Base-by-base conservation (phyloP, 208 protist genomes). In the Strigomonas oncopelti region DNA sequence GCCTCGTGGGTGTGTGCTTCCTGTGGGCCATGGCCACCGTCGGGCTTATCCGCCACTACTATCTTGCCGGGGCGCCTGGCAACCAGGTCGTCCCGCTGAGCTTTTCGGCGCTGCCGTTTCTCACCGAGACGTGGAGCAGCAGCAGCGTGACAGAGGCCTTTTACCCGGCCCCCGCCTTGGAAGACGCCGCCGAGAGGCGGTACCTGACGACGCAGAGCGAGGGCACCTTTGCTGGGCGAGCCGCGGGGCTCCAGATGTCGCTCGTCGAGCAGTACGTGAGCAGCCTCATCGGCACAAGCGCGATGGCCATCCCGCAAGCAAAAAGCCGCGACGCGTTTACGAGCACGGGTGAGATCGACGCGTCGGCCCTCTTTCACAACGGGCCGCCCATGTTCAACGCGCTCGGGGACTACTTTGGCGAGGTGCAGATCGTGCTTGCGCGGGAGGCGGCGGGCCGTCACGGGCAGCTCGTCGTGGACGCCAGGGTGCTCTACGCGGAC, bases 221-320 rank as follows among this genome's bases (percentile, higher is more conserved):
- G 7, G 18, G 9, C 22, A 57, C 53, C 16, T 57, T 32, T 18
- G 53, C 18, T 1, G 53, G 53, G 25, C 53, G 53, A 29, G 46
- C 22, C 22, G 38, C 38, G 7, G 27, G 36, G n/a, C 42, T 64
- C 1, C 86, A 92, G 73, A 81, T 93, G 61, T 83, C 76, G 11
- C 54, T 93, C 13, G 65, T 93, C 20, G 69, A 54, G 18, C 65
- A 83, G 46, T 79, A 85, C 45, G 78, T 76, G 28, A 32, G 77
- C 31, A 84, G 72, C 52, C 78, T 84, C 16, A 36, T 93, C 25
- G 87, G 78, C 27, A 89, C 82, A n/a, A 79, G 78, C 63, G 90
- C 84, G 1, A 60, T 93, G 55, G 25, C 84, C 46, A 71, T 93
- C 59, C 83, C 87, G 0, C 74, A 80, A 11, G n/a, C 64, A 9